These are phyloP conservation scores for Cicer arietinum DNA, from an alignment of 306 rosid species.

Conservation along the genomic window DNA sequence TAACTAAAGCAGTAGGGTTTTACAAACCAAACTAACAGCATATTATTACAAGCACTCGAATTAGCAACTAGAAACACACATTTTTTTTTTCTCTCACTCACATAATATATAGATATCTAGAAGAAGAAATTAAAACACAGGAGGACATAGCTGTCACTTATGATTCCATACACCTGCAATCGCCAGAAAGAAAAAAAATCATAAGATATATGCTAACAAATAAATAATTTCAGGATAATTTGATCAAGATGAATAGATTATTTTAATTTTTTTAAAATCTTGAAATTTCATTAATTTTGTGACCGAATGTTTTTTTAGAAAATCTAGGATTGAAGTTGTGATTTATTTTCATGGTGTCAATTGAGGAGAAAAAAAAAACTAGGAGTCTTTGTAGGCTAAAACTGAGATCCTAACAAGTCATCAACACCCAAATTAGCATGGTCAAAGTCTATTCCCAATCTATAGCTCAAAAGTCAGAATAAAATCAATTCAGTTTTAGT, in stretches of 20 bases:
- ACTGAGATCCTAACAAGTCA: not conserved
- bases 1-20: not conserved
- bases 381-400: not conserved
- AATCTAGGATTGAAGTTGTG: too few species aligned
- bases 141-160: not conserved
- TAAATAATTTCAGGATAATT: too few species aligned
- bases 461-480: not conserved
- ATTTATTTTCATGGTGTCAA: not conserved
- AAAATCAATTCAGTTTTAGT: not conserved
- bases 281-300: too few species aligned
- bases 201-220: not conserved
- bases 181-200: not conserved
- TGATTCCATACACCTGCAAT: conserved; percentile 12
- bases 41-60: conserved; percentile 4
- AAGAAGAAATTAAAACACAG: not conserved
- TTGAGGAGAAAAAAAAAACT: not conserved
- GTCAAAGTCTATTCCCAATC: not conserved
- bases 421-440: not conserved
- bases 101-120: not conserved
- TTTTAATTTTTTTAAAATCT: too few species aligned
- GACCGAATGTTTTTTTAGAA: too few species aligned
- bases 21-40: conserved; percentile 7
- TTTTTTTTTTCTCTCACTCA: not conserved
- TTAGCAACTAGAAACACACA: not conserved
- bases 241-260: too few species aligned